Evolutionary conservation across 2,329 filamentous ascomycete species (phyloP), one percentile per base, ranked within the genome.

Genomic region (Aspergillus felis): DNA sequence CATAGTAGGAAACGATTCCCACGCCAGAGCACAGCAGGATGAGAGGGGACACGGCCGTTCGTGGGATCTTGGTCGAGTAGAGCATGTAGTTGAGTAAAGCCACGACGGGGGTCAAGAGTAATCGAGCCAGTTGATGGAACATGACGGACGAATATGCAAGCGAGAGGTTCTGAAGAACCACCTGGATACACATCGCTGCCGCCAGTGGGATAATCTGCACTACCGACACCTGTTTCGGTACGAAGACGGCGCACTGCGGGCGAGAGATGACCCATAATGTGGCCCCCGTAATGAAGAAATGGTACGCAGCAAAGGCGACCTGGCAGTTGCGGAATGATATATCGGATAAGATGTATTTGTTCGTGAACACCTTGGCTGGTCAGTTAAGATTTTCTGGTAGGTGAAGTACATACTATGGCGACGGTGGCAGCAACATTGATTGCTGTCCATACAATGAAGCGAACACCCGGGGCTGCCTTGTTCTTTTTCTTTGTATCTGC

Each of bases 131-230:
- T 53, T 66, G 64, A 48, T 66, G 62, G 38, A 66, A 64, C 56
- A 66, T 63, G 4, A 66, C 61, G 14, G 64, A 66, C 3, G 64
- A 66, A 35, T 63, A 51, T 4, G 62, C 64, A 4, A 66, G 58
- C 1, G 62, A 61, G 1, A 66, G 57, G 47, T 66, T 66, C 42
- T 66, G 64, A 7, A 66, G 59, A 7, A 66, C 55, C 9, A 66
- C 64, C 46, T 66, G 64, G 35, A 63, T 51, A 14, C 62, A 53
- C 64, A 66, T 66, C 20, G 62, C 61, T n/a, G 59, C 61, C 27
- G 61, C 60, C 4, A 66, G 58, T 3, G 62, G 64, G 17, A 60
- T 55, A 51, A 66, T 62, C 35, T 63, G 61, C 12, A 51, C 20
- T 24, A 61, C 42, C 6, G 56, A 53, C 6, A 64, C 56, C 17